These are phyloP conservation scores for Coniochaeta ligniaria DNA, from an alignment of 2,329 filamentous ascomycete genomes.

Conservation along the genomic window DNA sequence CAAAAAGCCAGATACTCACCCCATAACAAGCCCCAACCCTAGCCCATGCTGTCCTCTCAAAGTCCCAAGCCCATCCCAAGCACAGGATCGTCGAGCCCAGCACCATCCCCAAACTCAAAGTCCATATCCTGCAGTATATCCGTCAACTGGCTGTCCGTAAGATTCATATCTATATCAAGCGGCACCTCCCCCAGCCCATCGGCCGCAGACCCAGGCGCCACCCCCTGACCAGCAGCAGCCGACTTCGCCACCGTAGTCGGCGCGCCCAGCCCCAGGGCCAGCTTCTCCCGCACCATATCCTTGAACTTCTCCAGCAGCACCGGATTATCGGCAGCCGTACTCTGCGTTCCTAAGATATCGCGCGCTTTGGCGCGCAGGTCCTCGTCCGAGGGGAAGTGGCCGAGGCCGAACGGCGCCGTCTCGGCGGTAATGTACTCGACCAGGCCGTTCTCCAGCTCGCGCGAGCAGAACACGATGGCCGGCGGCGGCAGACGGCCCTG, in stretches of 20 bases:
- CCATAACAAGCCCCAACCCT: too few relatives aligned
- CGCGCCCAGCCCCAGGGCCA: slow-evolving; percentile 9
- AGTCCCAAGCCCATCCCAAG: not conserved
- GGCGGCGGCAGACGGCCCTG: slow-evolving; percentile 34
- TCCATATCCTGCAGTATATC: slow-evolving; percentile 35
- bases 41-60: not conserved
- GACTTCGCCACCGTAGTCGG: not conserved
- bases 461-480: slow-evolving; percentile 48
- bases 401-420: slow-evolving; percentile 22
- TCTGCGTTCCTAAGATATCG: slow-evolving; percentile 35
- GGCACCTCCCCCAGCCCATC: slow-evolving; percentile 10
- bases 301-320: slow-evolving; percentile 48
- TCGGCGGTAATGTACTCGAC: slow-evolving; percentile 37
- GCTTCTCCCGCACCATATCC: slow-evolving; percentile 28
- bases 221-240: not conserved
- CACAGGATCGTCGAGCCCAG: not conserved
- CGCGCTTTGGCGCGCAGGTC: slow-evolving; percentile 37
- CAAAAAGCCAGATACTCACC: too few relatives aligned
- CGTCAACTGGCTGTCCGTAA: slow-evolving; percentile 29
- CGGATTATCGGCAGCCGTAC: slow-evolving; percentile 47
- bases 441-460: slow-evolving; percentile 50
- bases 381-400: slow-evolving; percentile 39
- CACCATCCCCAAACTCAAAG: slow-evolving; percentile 25
- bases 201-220: not conserved
- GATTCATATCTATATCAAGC: slow-evolving; percentile 24